Base-by-base conservation (phyloP, 208 protist genomes). In the Strigomonas galati region DNA sequence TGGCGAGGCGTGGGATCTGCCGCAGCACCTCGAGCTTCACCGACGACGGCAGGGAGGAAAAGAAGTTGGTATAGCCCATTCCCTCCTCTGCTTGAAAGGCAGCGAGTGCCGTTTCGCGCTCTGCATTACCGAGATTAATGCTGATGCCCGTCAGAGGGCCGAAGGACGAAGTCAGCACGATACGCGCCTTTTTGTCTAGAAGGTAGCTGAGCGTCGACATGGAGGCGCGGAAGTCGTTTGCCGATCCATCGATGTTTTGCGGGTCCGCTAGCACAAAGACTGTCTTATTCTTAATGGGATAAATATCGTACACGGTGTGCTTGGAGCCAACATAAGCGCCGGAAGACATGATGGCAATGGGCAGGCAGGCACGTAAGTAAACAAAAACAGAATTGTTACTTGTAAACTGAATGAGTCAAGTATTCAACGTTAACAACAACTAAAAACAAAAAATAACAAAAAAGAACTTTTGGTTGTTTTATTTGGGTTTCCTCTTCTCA, bases 21-120 rank as follows among this genome's bases (percentile, higher is more conserved):
- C 67, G 65, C 21, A 94, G 65, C 43, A 91, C 71, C 46, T 87
- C 70, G 65, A 84, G 52, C 74, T 89, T 90, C 62, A 67, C 51
- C 31, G 48, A 49, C 7, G 79, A 57, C 12, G 78, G 60, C 12
- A 85, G 68, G 7, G 61, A 66, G 44, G 78, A 76, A 53, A 91
- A 91, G 67, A 79, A 91, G 62, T 89, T 81, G 17, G 72, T 86
- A 69, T 85, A 89, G 44, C 88, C 84, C 44, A 85, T 75, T 1
- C 82, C 84, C 1, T 70, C 71, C 55, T 92, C 84, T 4, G 59
- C n/a, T 19, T 62, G 61, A 40, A 94, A 94, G 4, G 76, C 82
- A n/a, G 89, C 79, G 46, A 88, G 68, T 14, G 76, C 79, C 5
- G 63, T 73, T 37, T 90, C 82, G 9, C 76, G 75, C 61, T 87